These are phyloP conservation scores for Psilocybe subaeruginosa DNA, from an alignment of 768 basidiomycete species.

Conservation along the genomic window DNA sequence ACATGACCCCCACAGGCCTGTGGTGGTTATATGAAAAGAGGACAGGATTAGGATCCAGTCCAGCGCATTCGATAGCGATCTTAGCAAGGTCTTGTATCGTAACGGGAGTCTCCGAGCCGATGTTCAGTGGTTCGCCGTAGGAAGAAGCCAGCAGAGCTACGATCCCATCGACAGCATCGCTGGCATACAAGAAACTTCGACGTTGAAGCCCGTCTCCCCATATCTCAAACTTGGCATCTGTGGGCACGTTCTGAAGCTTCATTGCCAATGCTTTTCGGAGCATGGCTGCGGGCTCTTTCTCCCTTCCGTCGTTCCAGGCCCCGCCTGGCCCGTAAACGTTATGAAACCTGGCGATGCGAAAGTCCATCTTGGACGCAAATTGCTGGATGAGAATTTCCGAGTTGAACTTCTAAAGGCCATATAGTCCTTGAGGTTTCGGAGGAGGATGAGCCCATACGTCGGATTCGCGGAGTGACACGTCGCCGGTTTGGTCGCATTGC, in stretches of 20 bases:
- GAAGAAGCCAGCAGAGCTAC: slow-evolving; percentile 43
- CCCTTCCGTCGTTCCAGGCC: slow-evolving; percentile 54
- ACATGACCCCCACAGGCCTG: slow-evolving; percentile 48
- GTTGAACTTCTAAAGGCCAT: slow-evolving; percentile 60
- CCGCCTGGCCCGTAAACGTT: slow-evolving; percentile 61
- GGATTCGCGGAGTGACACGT: slow-evolving; percentile 48
- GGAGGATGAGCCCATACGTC: slow-evolving; percentile 42
- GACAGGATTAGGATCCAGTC: slow-evolving; percentile 29
- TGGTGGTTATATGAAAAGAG: slow-evolving; percentile 26
- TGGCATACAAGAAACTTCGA: slow-evolving; percentile 59
- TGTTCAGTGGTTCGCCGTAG: slow-evolving; percentile 44
- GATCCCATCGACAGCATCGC: slow-evolving; percentile 56
- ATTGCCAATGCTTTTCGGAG: slow-evolving; percentile 52
- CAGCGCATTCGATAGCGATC: slow-evolving; percentile 37
- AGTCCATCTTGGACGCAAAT: slow-evolving; percentile 31
- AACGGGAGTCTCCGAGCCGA: slow-evolving; percentile 51
- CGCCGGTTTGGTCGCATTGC: slow-evolving; percentile 32
- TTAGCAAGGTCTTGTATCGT: slow-evolving; percentile 44
- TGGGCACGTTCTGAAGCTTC: slow-evolving; percentile 17
- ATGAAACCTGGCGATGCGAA: slow-evolving; percentile 58
- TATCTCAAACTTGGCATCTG: slow-evolving; percentile 42
- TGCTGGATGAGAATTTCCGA: slow-evolving; percentile 48
- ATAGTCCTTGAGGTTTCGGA: slow-evolving; percentile 55
- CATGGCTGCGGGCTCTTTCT: slow-evolving; percentile 62
- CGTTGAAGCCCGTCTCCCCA: slow-evolving; percentile 60